Evolutionary conservation across 2,329 filamentous ascomycete species (phyloP), one percentile per base, ranked within the genome.

Genomic region (Incumbomyces lentus): DNA sequence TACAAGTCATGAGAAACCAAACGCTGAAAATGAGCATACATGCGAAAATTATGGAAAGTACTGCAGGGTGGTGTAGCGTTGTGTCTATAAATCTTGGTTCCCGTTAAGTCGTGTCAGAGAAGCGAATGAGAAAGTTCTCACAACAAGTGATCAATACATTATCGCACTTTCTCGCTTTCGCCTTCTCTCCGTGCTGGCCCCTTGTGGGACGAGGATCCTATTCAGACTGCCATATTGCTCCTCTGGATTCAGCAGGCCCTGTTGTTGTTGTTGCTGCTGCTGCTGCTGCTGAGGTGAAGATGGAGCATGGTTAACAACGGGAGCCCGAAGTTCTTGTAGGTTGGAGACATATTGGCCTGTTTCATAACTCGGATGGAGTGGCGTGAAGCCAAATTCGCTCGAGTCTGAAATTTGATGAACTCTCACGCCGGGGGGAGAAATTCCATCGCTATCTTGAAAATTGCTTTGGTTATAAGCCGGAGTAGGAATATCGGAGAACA

Each of bases 401-500:
- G 1, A 71, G 68, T 68, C 51, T 76, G 75, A 2, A 72, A 73
- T 6, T 75, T 70, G 46, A 71, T 54, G 17, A 53, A 35, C 34
- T 53, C 44, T 53, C 46, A 43, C 53, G 50, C 50, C 39, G 41
- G 49, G 47, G 53, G 47, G 40, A 52, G 52, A 50, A 22, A 34
- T 37, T 48, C 48, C 56, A 55, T 41, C 61, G 47, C 48, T 55
- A 22, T 40, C 18, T 33, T 57, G 39, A 59, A 79, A 76, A 8
- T 68, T 68, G 8, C 71, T 73, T 54, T 80, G 76, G 47, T 76
- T 73, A 58, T 81, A 81, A 2, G 72, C 72, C 29, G 79, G 78
- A 0, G 78, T 82, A 6, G 79, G 76, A n/a, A 81, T 64, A 52
- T 83, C 78, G 2, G 76, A 74, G 59, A 82, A 82, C 68, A 80